Conservation (phyloP, 2,329 filamentous ascomycete species). For the Triangularia setosa region DNA sequence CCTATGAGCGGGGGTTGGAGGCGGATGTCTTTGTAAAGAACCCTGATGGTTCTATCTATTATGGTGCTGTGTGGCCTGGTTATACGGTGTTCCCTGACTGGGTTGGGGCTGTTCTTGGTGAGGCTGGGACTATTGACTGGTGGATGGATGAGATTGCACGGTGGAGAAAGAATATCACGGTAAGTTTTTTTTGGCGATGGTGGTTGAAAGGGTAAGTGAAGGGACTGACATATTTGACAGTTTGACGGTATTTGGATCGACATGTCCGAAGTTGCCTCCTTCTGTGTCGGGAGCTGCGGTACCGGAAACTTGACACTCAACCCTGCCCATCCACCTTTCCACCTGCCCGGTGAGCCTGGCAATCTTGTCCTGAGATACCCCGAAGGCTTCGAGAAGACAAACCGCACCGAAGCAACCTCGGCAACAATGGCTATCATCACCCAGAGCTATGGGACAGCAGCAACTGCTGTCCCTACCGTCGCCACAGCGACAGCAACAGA, state of each 20-base stretch:
- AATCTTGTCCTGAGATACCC: constrained; percentile 59
- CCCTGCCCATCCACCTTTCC: constrained; percentile 63
- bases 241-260: constrained; percentile 56
- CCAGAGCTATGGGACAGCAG: constrained; percentile 21
- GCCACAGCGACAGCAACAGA: constrained; percentile 33
- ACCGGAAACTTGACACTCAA: constrained; percentile 61
- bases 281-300: constrained; percentile 71
- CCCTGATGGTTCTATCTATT: constrained; percentile 52
- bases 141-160: constrained; percentile 55
- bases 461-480: constrained; percentile 23
- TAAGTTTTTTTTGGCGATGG: constrained; percentile 9
- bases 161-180: constrained; percentile 26
- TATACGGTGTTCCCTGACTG: constrained; percentile 70
- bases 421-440: constrained; percentile 49
- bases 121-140: constrained; percentile 60
- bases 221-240: constrained; percentile 34
- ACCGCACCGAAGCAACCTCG: constrained; percentile 61
- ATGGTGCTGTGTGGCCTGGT: constrained; percentile 71
- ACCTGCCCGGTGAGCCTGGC: constrained; percentile 60
- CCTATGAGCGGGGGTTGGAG: constrained; percentile 59
- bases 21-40: constrained; percentile 53
- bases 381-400: constrained; percentile 66
- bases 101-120: constrained; percentile 57
- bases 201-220: background rate
- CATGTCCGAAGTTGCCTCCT: constrained; percentile 54